Conservation (phyloP, 2,329 filamentous ascomycete species). For the Stagonosporopsis chrysanthemi region DNA sequence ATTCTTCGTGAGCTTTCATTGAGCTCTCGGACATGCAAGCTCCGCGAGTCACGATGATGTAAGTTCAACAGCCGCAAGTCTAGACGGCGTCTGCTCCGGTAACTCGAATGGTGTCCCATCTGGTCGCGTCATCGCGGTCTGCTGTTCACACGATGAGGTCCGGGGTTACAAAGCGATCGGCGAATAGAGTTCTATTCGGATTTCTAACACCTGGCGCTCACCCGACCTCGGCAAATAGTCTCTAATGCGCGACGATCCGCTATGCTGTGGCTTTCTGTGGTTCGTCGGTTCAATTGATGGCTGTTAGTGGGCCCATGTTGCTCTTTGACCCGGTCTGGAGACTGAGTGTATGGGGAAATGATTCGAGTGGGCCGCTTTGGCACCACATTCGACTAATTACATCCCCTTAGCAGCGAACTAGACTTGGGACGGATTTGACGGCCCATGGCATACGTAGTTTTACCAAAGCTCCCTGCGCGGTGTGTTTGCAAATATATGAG, state of each 20-base stretch:
- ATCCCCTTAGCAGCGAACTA: constrained; percentile 32
- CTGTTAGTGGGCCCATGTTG: constrained; percentile 32
- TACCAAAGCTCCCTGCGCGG: constrained; percentile 34
- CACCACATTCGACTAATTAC: constrained; percentile 43
- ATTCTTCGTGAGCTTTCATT: constrained; percentile 1
- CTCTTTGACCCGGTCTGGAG: constrained; percentile 46
- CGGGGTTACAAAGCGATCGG: constrained; percentile 15
- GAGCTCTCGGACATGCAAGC: constrained; percentile 11
- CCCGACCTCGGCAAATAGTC: constrained; percentile 38
- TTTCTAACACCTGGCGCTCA: constrained; percentile 36
- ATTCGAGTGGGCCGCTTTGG: constrained; percentile 40
- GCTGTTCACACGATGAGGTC: constrained; percentile 25
- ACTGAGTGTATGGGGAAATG: constrained; percentile 37
- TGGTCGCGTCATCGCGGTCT: constrained; percentile 29
- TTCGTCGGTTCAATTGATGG: constrained; percentile 38
- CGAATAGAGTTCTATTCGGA: constrained; percentile 30
- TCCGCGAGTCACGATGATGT: constrained; percentile 29
- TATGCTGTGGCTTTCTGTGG: constrained; percentile 32
- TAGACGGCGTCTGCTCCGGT: constrained; percentile 19
- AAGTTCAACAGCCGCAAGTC: constrained; percentile 24
- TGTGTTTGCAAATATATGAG: constrained; percentile 43
- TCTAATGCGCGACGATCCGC: constrained; percentile 39
- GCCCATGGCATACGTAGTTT: constrained; percentile 46
- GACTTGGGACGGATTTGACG: constrained; percentile 28
- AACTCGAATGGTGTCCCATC: constrained; percentile 17